Evolutionary conservation across 169 alveolate species (phyloP), one percentile per base, ranked within the genome.

Genomic region (Eimeria maxima): DNA sequence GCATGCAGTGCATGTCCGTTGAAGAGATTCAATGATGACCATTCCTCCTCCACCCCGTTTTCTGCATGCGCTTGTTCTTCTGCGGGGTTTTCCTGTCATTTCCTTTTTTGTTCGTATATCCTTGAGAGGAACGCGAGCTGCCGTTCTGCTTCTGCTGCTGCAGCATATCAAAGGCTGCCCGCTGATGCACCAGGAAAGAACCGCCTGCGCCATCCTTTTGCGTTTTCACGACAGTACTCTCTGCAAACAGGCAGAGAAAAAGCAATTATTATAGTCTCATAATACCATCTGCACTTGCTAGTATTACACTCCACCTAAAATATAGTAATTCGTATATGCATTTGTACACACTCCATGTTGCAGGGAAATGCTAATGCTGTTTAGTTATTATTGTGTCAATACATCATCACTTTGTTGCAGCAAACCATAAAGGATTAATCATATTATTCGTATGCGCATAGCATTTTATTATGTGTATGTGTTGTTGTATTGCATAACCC

Each of bases 141-240:
- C 55, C 57, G 71, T 33, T 33, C 55, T 50, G 47, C 92, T 53
- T 45, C 92, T 83, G 27, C 92, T 55, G 74, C 76, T 83, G 74
- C 92, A 83, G 74, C 53, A 18, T 16, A 42, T 83, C 92, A 55
- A 83, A 83, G 47, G 92, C 92, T 50, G 74, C 76, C 27, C 92
- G 92, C 92, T 83, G 92, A 18, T 83, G 92, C 92, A 83, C 92
- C 71, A 83, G 6, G 74, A 83, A 83, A 44, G 92, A 63, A 1
- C 92, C 92, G 3, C 78, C 11, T 3, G 55, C 16, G 55, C 92
- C 22, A 13, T 57, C 91, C 18, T 38, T 44, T 42, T 55, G 92
- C 4, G 92, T 83, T 29, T 13, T 29, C 0, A 83, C 74, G n/a
- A 83, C 76, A 8, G 76, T 55, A 44, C 55, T 38, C 45, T 27